These are phyloP conservation scores for Chamaenerion angustifolium DNA, from an alignment of 345 rosid species.

Conservation along the genomic window DNA sequence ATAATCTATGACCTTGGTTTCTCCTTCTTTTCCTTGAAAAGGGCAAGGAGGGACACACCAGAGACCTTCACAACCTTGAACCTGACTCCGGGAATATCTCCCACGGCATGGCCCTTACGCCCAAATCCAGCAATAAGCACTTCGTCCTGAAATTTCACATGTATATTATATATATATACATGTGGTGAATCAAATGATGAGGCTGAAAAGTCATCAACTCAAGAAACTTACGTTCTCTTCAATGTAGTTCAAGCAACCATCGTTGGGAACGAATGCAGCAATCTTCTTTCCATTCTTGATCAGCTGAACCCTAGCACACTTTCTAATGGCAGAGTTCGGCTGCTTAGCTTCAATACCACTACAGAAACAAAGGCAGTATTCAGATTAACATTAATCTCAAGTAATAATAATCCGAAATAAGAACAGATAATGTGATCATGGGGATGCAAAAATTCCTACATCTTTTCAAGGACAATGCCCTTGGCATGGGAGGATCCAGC, in stretches of 20 bases:
- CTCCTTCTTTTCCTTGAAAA: conserved; percentile 32
- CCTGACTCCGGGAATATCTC: conserved; percentile 34
- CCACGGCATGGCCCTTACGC: conserved; percentile 28
- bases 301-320: conserved; percentile 29
- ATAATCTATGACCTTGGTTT: conserved; percentile 24
- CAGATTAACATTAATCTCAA: too few relatives aligned
- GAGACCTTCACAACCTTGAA: conserved; percentile 40
- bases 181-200: too few relatives aligned
- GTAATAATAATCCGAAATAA: too few relatives aligned
- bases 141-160: conserved; percentile 20
- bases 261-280: conserved; percentile 27
- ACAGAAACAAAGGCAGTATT: neutral
- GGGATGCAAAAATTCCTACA: conserved; percentile 13
- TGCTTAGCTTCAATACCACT: conserved; percentile 31
- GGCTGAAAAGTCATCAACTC: too few relatives aligned
- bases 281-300: conserved; percentile 31
- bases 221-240: conserved; percentile 22
- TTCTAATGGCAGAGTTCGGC: conserved; percentile 28
- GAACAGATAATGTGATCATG: too few relatives aligned
- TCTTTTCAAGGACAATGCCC: conserved; percentile 61
- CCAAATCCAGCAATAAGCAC: conserved; percentile 31
- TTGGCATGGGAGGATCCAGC: conserved; percentile 64
- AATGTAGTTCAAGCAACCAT: conserved; percentile 30
- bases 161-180: too few relatives aligned
- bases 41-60: conserved; percentile 27